A percentile compares a stretch with the other conserved stretches of the same genome.
Evolutionary conservation across 495 filamentous ascomycete genomes (phyloP).

Genomic region (Lasiosphaeria hispida): DNA sequence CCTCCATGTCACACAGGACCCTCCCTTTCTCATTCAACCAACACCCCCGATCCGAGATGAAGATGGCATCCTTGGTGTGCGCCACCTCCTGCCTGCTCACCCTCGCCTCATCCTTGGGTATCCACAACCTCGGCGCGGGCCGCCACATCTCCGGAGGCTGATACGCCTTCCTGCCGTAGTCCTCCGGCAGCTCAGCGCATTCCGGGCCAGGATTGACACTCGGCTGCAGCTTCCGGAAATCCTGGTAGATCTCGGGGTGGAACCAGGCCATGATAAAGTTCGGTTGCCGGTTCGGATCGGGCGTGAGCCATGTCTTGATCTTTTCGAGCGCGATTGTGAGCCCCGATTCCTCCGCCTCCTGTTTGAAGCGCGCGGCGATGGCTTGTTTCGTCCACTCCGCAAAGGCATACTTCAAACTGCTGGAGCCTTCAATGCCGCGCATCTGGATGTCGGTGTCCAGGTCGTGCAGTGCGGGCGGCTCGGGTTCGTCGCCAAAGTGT

Average conservation of each 20-base stretch:
- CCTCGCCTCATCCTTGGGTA: conserved; percentile 64
- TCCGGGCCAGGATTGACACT: conserved; percentile 47
- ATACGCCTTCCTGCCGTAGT: conserved; percentile 59
- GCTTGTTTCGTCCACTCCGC: conserved; percentile 19
- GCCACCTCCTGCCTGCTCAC: conserved; percentile 62
- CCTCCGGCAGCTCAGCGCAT: conserved; percentile 47
- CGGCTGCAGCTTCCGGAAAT: conserved; percentile 61
- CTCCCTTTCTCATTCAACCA: conserved; percentile 59
- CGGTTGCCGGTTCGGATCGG: conserved; percentile 24
- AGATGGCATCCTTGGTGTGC: conserved; percentile 52
- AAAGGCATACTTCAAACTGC: conserved; percentile 27
- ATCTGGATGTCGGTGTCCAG: conserved; percentile 31
- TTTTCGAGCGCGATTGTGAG: conserved; percentile 23
- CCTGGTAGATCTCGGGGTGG: conserved; percentile 62
- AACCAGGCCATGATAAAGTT: conserved; percentile 57
- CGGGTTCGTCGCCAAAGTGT: conserved; percentile 30
- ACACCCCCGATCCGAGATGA: conserved; percentile 62
- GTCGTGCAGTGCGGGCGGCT: conserved; percentile 21
- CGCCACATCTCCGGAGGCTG: conserved; percentile 64
- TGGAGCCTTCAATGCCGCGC: conserved; percentile 34
- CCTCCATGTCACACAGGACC: conserved; percentile 24
- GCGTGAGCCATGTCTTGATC: conserved; percentile 26
- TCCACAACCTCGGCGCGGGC: conserved; percentile 62
- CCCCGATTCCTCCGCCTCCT: conserved; percentile 19
- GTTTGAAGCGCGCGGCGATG: conserved; percentile 17